A percentile compares a stretch with the other conserved stretches of the same genome.
Evolutionary conservation across 2,329 filamentous ascomycete genomes (phyloP).

Genomic region (Elsinoe arachidis): DNA sequence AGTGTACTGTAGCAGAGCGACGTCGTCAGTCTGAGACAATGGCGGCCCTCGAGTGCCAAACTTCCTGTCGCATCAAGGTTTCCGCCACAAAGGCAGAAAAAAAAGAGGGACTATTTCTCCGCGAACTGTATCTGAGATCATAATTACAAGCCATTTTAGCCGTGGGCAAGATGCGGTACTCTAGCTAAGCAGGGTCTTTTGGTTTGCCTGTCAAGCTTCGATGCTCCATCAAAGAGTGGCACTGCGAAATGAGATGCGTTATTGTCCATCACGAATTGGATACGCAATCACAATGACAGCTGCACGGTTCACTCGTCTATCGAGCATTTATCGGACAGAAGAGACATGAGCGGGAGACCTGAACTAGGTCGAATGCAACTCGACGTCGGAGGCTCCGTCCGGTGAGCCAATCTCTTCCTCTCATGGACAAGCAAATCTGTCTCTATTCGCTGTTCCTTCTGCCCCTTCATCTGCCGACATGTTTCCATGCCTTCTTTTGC

Average conservation of each 20-base stretch:
- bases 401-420: constrained; percentile 4
- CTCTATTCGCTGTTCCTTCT: background rate
- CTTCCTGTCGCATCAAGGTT: background rate
- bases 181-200: background rate
- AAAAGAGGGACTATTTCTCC: constrained; percentile 6
- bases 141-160: background rate
- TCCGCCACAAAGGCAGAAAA: background rate
- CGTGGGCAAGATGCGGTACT: background rate
- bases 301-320: background rate
- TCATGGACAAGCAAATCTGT: background rate
- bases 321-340: too few relatives aligned
- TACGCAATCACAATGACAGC: background rate
- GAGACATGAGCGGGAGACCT: too few relatives aligned
- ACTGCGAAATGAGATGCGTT: background rate
- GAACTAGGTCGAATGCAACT: background rate
- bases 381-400: constrained; percentile 2
- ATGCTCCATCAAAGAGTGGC: background rate
- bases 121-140: constrained; percentile 7
- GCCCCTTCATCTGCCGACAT: constrained; percentile 6
- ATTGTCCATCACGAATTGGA: background rate
- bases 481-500: background rate
- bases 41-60: background rate
- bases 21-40: constrained; percentile 7
- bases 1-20: background rate
- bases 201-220: constrained; percentile 5